Conservation (phyloP, 108 stramenopile genomes). For the Cyclotella distinguenda region DNA sequence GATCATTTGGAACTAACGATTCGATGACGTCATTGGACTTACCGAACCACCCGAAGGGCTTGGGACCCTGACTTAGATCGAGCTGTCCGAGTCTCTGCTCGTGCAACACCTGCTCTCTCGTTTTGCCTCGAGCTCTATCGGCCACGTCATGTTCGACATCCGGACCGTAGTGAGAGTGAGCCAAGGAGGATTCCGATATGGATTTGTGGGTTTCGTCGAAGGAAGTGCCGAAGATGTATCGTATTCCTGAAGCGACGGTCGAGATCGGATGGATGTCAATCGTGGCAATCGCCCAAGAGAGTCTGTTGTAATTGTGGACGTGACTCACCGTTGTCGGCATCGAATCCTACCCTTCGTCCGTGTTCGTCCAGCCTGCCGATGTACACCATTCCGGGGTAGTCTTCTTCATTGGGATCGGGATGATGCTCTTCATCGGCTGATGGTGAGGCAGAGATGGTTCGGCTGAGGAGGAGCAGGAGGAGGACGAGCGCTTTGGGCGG, state of each 20-base stretch:
- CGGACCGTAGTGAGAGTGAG: slow-evolving; percentile 47
- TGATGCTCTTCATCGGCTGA: slow-evolving; percentile 45
- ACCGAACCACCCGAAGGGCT: slow-evolving; percentile 69
- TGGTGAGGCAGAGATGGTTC: not conserved
- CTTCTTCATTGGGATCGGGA: slow-evolving; percentile 84
- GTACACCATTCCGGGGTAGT: slow-evolving; percentile 76
- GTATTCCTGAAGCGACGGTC: slow-evolving; percentile 52
- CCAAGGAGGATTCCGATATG: slow-evolving; percentile 68
- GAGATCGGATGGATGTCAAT: not conserved
- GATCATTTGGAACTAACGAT: no score
- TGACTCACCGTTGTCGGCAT: slow-evolving; percentile 29
- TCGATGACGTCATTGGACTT: no score
- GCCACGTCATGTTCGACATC: slow-evolving; percentile 62
- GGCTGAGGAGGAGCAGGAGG: not conserved
- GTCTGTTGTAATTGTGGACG: not conserved
- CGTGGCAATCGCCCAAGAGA: slow-evolving; percentile 38
- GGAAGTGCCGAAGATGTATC: slow-evolving; percentile 78
- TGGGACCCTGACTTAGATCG: slow-evolving; percentile 53
- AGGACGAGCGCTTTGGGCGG: not conserved
- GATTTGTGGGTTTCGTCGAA: slow-evolving; percentile 66
- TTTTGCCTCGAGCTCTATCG: slow-evolving; percentile 44
- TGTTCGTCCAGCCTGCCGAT: slow-evolving; percentile 43
- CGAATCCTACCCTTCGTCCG: slow-evolving; percentile 38
- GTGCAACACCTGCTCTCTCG: slow-evolving; percentile 60
- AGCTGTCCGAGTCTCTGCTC: slow-evolving; percentile 62